A percentile compares a stretch with the other conserved stretches of the same genome.
These are phyloP conservation scores for Trichoderma guizhouense DNA, from an alignment of 2,329 filamentous ascomycete genomes.

Conservation along the genomic window DNA sequence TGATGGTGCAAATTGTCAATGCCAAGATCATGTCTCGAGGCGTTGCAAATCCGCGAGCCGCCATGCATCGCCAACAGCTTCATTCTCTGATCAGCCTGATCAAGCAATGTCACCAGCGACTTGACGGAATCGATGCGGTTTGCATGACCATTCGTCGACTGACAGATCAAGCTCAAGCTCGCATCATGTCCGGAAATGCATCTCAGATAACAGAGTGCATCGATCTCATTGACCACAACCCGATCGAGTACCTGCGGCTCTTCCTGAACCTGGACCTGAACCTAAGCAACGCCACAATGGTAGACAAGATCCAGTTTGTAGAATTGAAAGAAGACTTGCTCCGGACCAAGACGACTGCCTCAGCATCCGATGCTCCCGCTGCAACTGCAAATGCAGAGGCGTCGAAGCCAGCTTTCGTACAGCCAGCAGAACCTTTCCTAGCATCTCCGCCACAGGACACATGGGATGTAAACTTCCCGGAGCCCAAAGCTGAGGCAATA, in stretches of 20 bases:
- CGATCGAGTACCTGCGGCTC: conserved; percentile 8
- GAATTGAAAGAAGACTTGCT: conserved; percentile 1
- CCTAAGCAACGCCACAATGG: conserved; percentile 5
- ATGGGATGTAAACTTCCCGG: neutral
- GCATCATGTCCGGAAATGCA: neutral
- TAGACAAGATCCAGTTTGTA: conserved; percentile 3
- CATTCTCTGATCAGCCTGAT: conserved; percentile 5
- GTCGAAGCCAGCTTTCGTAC: neutral
- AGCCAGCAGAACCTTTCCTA: neutral
- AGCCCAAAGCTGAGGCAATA: neutral
- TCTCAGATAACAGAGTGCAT: conserved; percentile 7
- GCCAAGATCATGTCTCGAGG: conserved; percentile 10
- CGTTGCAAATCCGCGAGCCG: neutral
- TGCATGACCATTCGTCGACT: conserved; percentile 13
- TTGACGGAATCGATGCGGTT: conserved; percentile 9
- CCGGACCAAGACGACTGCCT: neutral
- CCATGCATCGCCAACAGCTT: conserved; percentile 5
- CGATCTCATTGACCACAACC: conserved; percentile 12
- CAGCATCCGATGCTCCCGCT: neutral
- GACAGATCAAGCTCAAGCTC: neutral
- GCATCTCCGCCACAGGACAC: neutral
- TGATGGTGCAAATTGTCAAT: conserved; percentile 13
- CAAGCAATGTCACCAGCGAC: conserved; percentile 12
- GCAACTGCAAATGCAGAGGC: neutral
- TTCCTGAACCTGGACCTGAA: conserved; percentile 9